Evolutionary conservation across 169 alveolate species (phyloP).

Genomic region (Pseudocohnilembus persalinus): DNA sequence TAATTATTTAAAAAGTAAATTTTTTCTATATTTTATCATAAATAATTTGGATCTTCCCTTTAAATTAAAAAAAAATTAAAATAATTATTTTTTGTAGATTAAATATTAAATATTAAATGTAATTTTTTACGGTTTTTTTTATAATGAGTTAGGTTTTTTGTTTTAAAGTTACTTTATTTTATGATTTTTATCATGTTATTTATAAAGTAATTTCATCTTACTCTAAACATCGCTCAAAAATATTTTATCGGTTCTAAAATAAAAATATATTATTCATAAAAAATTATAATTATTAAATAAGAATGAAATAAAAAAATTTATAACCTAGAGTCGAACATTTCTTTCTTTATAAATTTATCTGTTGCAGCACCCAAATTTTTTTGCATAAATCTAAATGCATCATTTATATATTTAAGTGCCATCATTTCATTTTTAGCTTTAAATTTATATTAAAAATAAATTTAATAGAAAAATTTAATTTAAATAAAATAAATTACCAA

Average conservation of each 20-base stretch:
- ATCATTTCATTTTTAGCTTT: conserved; percentile 33
- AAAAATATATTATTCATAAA: too few relatives aligned
- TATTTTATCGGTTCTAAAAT: background rate
- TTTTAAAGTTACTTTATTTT: too few relatives aligned
- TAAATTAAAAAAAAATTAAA: too few relatives aligned
- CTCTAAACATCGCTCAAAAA: background rate
- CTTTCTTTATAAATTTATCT: conserved; percentile 14
- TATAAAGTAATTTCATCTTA: background rate
- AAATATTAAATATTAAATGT: too few relatives aligned
- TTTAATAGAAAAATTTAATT: background rate
- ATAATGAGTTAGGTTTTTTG: too few relatives aligned
- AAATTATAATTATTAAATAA: too few relatives aligned
- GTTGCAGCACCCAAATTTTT: conserved; percentile 56
- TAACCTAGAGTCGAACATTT: background rate
- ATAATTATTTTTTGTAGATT: background rate
- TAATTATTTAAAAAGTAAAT: too few relatives aligned
- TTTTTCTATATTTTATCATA: too few relatives aligned
- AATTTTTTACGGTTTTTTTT: too few relatives aligned
- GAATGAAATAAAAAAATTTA: too few relatives aligned
- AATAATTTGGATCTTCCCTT: too few relatives aligned
- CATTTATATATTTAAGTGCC: conserved; percentile 53
- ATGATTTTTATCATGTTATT: background rate
- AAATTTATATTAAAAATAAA: background rate
- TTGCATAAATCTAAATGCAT: conserved; percentile 60
- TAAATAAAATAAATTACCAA: conserved; percentile 30